A percentile compares a stretch with the other conserved stretches of the same genome.
phyloP scores from a whole-genome alignment of 2,329 filamentous ascomycete genomes.

The Zasmidium citrigriseum region DNA sequence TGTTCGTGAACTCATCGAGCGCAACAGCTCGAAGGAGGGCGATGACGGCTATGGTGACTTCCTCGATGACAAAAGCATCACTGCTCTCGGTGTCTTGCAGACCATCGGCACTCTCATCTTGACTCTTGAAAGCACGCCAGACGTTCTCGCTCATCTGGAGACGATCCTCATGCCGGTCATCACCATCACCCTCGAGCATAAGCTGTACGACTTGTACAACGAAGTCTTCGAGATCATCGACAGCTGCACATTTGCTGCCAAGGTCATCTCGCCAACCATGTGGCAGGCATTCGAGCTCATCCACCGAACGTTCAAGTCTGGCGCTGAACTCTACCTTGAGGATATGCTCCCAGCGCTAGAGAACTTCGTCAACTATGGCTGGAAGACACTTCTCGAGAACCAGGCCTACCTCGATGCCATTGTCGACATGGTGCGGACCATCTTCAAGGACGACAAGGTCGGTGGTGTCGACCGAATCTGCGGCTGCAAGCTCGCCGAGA shows the following conservation, averaged over 20 bases:
- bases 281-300: constrained; percentile 98
- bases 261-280: constrained; percentile 93
- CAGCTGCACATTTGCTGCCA: constrained; percentile 97
- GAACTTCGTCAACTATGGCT: constrained; percentile 95
- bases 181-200: constrained; percentile 93
- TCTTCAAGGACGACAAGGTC: constrained; percentile 90
- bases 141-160: constrained; percentile 91
- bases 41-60: constrained; percentile 86
- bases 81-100: constrained; percentile 90
- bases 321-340: constrained; percentile 94
- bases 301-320: constrained; percentile 94
- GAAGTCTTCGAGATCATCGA: constrained; percentile 99
- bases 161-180: constrained; percentile 97
- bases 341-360: constrained; percentile 98
- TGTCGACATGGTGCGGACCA: constrained; percentile 90
- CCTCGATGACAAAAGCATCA: constrained; percentile 97
- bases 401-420: constrained; percentile 84
- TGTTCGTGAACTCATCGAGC: constrained; percentile 85
- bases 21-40: constrained; percentile 74
- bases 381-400: constrained; percentile 76
- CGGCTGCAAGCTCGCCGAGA: constrained; percentile 95
- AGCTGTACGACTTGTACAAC: constrained; percentile 96
- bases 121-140: constrained; percentile 93
- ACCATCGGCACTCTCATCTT: constrained; percentile 97
- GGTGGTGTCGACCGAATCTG: constrained; percentile 94